Base-by-base conservation (phyloP, 208 protist genomes). In the Plasmodiophora brassicae region DNA sequence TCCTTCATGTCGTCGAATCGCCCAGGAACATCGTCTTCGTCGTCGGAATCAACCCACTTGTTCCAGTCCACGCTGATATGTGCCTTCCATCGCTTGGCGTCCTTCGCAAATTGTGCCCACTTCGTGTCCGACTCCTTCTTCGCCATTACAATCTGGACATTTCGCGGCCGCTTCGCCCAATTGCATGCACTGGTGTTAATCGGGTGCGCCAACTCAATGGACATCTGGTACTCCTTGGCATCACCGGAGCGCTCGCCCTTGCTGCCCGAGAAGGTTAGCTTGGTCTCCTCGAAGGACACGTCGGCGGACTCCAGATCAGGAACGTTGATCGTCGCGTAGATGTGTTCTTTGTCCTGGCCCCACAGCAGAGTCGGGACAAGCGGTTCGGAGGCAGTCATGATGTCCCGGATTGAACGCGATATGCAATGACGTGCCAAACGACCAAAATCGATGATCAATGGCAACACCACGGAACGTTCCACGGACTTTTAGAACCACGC, bases 311-410 rank as follows among this genome's bases (percentile, higher is more conserved):
- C 14, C 32, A 78, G 14, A 78, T 78, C 65, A 38, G 65, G 32
- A 78, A 78, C 65, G 41, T 78, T 78, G 65, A 78, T 78, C 14
- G 65, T 78, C 10, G 65, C 65, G 65, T 36, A 78, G 65, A 78
- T 32, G 20, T 32, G 65, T 36, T 78, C 65, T 44, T 8, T 32
- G n/a, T 78, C 65, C n/a, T 78, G 65, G 5, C 65, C 65, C 65
- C 65, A 78, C 5, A 78, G n/a, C 20, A 78, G n/a, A 38, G 5
- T 38, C 5, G 65, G 65, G 41, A 78, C 50, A 28, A 28, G 14
- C 20, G 50, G 50, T 57, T 57, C 50, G 50, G 50, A n/a, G n/a
- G n/a, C n/a, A n/a, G n/a, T n/a, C n/a, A n/a, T n/a, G n/a, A n/a
- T n/a, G n/a, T n/a, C n/a, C n/a, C n/a, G n/a, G n/a, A n/a, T n/a